Evolutionary conservation across 2,329 filamentous ascomycete species (phyloP).

Genomic region (Annulohypoxylon truncatum): DNA sequence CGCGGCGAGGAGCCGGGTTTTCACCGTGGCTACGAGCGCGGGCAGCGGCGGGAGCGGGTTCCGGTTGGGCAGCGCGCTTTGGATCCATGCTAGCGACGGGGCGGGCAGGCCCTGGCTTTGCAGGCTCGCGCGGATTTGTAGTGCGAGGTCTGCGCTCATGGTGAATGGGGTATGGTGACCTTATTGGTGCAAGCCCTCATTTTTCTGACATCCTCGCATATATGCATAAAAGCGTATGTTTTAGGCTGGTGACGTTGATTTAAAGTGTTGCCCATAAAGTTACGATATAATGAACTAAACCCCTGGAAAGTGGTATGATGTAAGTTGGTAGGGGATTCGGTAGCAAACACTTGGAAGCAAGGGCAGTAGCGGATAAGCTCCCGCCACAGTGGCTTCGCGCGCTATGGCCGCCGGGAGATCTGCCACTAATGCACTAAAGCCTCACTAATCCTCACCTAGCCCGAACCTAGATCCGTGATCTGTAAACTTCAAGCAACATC

Average conservation of each 20-base stretch:
- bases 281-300: neutral
- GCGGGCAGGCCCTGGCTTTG: conserved; percentile 65
- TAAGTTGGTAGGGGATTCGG: neutral
- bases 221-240: neutral
- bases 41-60: conserved; percentile 71
- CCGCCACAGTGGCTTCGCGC: conserved; percentile 46
- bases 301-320: neutral
- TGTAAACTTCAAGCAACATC: conserved; percentile 15
- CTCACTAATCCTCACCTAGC: conserved; percentile 15
- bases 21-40: conserved; percentile 80
- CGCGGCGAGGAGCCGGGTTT: conserved; percentile 80
- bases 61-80: conserved; percentile 67
- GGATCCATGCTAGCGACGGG: conserved; percentile 70
- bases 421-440: conserved; percentile 31
- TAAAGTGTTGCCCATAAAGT: neutral
- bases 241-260: neutral
- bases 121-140: conserved; percentile 65
- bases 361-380: conserved; percentile 20
- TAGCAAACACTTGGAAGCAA: too few species aligned
- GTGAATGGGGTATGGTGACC: conserved; percentile 16
- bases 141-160: conserved; percentile 49
- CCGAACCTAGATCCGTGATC: conserved; percentile 6
- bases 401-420: conserved; percentile 33
- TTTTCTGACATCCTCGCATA: neutral
- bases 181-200: conserved; percentile 10